These are phyloP conservation scores for Cyclocybe cylindracea DNA, from an alignment of 768 basidiomycete species.

Conservation along the genomic window DNA sequence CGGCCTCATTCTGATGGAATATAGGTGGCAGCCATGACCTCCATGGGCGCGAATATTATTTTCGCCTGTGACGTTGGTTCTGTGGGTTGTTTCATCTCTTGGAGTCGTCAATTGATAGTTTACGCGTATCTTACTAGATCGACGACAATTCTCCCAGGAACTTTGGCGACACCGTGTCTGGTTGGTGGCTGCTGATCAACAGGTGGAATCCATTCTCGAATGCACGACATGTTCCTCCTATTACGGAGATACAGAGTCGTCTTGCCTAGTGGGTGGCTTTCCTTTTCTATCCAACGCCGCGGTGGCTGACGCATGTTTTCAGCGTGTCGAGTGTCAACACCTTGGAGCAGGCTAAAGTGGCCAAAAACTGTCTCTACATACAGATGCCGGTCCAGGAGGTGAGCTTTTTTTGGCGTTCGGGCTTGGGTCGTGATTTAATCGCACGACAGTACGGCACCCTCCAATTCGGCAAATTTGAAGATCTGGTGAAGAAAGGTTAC, in stretches of 20 bases:
- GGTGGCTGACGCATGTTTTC: slow-evolving; percentile 7
- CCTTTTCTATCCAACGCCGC: background rate
- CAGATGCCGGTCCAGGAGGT: slow-evolving; percentile 95
- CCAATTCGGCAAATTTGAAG: slow-evolving; percentile 86
- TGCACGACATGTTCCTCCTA: slow-evolving; percentile 76
- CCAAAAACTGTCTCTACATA: slow-evolving; percentile 88
- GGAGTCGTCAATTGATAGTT: background rate
- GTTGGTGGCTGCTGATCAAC: slow-evolving; percentile 94
- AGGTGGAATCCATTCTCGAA: slow-evolving; percentile 90
- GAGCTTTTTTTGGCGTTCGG: slow-evolving; percentile 14
- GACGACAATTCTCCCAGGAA: slow-evolving; percentile 95
- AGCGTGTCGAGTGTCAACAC: slow-evolving; percentile 97
- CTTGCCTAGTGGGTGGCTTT: slow-evolving; percentile 83
- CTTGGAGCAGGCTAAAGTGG: slow-evolving; percentile 91
- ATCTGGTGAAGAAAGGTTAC: slow-evolving; percentile 85
- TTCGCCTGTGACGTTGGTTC: slow-evolving; percentile 94
- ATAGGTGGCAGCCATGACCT: slow-evolving; percentile 88
- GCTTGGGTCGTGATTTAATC: background rate
- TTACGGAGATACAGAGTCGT: slow-evolving; percentile 92
- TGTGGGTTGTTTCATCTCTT: slow-evolving; percentile 42
- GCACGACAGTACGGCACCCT: slow-evolving; percentile 78
- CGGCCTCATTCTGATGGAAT: slow-evolving; percentile 3
- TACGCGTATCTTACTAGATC: slow-evolving; percentile 43
- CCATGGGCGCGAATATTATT: slow-evolving; percentile 86
- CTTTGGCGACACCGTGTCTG: slow-evolving; percentile 94